Base-by-base conservation (phyloP, 116 monocot species). In the Dioscorea cayenensis region DNA sequence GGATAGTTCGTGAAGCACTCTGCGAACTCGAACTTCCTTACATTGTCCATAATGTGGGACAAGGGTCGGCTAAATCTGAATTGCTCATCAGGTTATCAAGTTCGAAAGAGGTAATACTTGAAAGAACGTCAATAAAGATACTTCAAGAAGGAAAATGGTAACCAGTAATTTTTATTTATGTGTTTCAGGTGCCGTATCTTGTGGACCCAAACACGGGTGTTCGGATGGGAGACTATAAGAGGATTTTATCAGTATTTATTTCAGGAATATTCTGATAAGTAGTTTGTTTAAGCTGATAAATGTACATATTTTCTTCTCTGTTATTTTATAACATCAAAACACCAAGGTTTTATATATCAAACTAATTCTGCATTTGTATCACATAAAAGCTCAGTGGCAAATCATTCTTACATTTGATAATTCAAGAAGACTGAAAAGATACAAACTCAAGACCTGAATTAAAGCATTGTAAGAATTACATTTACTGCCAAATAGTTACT, bases 11-110 rank as follows among this genome's bases (percentile, higher is more conserved):
- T 59, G 94, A 94, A 77, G 90, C 94, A 63, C 84, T 94, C 22
- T 94, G 94, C 63, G 94, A 94, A 72, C 78, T 94, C 64, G 94
- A 90, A 79, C 87, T 94, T 69, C 86, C 94, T 64, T 94, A 94
- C 49, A 70, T 90, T 29, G 85, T 94, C 71, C 88, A 86, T 67
- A 94, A 88, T 77, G 87, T 87, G 10, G 94, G 85, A 68, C 81
- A 90, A 60, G 88, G 90, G 28, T 94, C 94, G 37, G 69, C 85
- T 38, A 90, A 76, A 67, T 59, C 59, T 28, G 80, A 94, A 48
- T 71, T 84, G 75, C 85, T 94, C 14, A 7, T 86, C 23, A 61
- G 51, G 68, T 62, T 51, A 61, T 81, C 90, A 59, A 87, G 90
- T 60, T 90, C 90, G 49, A 82, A 70, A 50, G 67, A 90, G 90